Base-by-base conservation (phyloP, 225 moss, liverwort and hornwort genomes). In the Takakia lepidozioides region DNA sequence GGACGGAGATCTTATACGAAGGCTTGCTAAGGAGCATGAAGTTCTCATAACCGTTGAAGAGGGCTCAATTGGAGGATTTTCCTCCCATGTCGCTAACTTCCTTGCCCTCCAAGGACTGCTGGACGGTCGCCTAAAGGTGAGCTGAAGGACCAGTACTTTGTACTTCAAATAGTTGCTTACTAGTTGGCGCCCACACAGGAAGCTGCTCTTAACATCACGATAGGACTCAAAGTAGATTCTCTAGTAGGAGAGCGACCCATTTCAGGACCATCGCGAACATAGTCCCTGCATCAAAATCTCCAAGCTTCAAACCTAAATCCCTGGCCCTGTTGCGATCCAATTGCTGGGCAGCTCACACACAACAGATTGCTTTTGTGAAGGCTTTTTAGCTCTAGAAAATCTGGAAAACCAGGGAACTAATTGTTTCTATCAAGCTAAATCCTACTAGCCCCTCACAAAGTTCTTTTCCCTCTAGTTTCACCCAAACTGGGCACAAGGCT, bases 21-120 rank as follows among this genome's bases (percentile, higher is more conserved):
- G 23, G 43, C 30, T 56, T 28, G 56, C 25, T 20, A 45, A 29
- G 21, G 46, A 56, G 14, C 56, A 56, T 23, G 56, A 56, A n/a
- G 32, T 56, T 14, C 56, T 56, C 11, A 56, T 56, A 20, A 56
- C 56, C 8, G 45, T 56, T 46, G 56, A 56, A 25, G 55, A 55
- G 43, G 55, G 55, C 10, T 16, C 55, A 27, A 55, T 55, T 30
- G 55, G 55, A 55, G 55, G 55, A 3, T 55, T 55, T 27, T 27
- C 55, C 4, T 41, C 55, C 43, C 55, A 55, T 22, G 55, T 55
- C 19, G 55, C 43, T 3, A 41, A 55, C 28, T 58, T 58, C 18
- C 24, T 58, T 10, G 22, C 58, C 9, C 56, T 56, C 13, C 29
- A 56, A 29, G 56, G 56, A 15, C 13, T 56, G 10, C 56, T 56